These are phyloP conservation scores for Microdochium paspali DNA, from an alignment of 2,329 filamentous ascomycete species.

Conservation along the genomic window DNA sequence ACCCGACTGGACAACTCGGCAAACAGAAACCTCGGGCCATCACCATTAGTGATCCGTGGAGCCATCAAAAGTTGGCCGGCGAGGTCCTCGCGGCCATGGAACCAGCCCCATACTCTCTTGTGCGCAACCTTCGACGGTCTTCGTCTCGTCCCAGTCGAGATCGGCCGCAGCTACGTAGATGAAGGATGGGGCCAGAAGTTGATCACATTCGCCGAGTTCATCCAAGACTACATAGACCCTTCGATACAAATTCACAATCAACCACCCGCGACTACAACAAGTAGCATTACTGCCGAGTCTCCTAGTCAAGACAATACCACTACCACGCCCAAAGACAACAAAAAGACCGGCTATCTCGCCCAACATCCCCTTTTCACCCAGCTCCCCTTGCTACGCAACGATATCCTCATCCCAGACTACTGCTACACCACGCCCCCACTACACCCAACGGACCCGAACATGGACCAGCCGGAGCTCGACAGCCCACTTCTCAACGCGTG, in stretches of 20 bases:
- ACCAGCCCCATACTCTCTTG: slow-evolving; percentile 62
- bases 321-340: background rate
- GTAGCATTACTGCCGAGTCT: background rate
- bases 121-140: slow-evolving; percentile 65
- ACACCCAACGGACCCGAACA: slow-evolving; percentile 28
- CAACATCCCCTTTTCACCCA: slow-evolving; percentile 84
- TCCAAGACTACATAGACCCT: slow-evolving; percentile 48
- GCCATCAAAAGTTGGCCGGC: slow-evolving; percentile 70
- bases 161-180: slow-evolving; percentile 83
- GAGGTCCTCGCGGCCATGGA: slow-evolving; percentile 58
- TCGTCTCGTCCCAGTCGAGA: slow-evolving; percentile 75
- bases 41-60: slow-evolving; percentile 62
- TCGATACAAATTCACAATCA: slow-evolving; percentile 3
- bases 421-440: slow-evolving; percentile 65
- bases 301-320: background rate
- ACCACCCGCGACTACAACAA: background rate
- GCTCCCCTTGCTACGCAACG: slow-evolving; percentile 64
- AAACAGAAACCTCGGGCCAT: slow-evolving; percentile 27
- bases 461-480: slow-evolving; percentile 31
- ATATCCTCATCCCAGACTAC: slow-evolving; percentile 75
- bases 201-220: slow-evolving; percentile 63
- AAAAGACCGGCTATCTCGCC: slow-evolving; percentile 68
- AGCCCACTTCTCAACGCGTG: slow-evolving; percentile 77
- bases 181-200: slow-evolving; percentile 76
- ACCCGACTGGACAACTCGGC: slow-evolving; percentile 40